A percentile compares a stretch with the other conserved stretches of the same genome.
phyloP scores from a whole-genome alignment of 495 filamentous ascomycete species.

The Diplogelasinospora grovesii region DNA sequence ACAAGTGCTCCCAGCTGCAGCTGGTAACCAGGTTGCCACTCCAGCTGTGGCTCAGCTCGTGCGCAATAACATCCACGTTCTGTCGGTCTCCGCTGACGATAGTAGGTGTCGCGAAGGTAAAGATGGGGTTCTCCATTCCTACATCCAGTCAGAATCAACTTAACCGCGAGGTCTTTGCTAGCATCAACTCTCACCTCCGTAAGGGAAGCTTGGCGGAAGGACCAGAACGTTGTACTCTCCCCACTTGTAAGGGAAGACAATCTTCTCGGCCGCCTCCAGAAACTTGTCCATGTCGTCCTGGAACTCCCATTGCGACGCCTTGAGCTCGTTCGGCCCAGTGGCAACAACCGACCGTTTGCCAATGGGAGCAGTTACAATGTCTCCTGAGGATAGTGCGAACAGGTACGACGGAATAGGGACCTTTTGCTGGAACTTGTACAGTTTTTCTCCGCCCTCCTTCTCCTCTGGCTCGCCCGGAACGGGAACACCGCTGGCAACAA shows the following conservation, averaged over 20 bases:
- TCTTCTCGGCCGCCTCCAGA: constrained; percentile 78
- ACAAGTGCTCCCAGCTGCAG: constrained; percentile 91
- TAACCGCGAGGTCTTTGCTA: too few relatives aligned
- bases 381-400: constrained; percentile 85
- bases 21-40: constrained; percentile 89
- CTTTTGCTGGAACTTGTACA: constrained; percentile 80
- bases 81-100: constrained; percentile 87
- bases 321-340: constrained; percentile 79
- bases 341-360: constrained; percentile 78
- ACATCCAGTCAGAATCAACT: constrained; percentile 13
- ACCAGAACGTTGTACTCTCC: constrained; percentile 91
- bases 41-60: constrained; percentile 89
- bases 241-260: constrained; percentile 87
- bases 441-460: constrained; percentile 43
- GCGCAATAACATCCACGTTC: constrained; percentile 94
- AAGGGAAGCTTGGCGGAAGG: constrained; percentile 85
- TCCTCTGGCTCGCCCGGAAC: constrained; percentile 41
- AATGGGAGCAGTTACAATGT: constrained; percentile 76
- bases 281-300: constrained; percentile 86
- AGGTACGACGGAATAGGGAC: constrained; percentile 93
- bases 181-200: constrained; percentile 39
- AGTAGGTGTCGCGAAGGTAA: constrained; percentile 88
- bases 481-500: constrained; percentile 79
- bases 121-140: constrained; percentile 94
- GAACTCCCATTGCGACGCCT: constrained; percentile 81